phyloP scores from a whole-genome alignment of 192 early-diverging fungal species.

The Umbelopsis isabellina region DNA sequence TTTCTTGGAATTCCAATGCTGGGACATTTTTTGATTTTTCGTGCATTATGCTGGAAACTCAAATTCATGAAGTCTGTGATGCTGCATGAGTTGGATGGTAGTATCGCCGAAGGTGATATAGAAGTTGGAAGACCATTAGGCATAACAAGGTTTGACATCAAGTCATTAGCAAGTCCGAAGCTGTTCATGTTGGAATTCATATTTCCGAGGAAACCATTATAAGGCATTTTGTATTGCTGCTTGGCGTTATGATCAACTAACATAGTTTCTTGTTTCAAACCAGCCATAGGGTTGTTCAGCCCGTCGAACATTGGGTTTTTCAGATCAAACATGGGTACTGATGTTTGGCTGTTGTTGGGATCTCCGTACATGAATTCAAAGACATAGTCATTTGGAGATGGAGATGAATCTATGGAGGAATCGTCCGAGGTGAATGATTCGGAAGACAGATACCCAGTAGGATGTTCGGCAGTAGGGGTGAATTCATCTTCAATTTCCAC shows the following conservation, averaged over 20 bases:
- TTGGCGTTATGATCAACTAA: neutral
- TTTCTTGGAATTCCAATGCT: constrained; percentile 5
- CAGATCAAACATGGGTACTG: constrained; percentile 32
- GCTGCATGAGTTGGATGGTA: neutral
- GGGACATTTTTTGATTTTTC: constrained; percentile 10
- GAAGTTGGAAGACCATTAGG: constrained; percentile 4
- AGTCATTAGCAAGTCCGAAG: constrained; percentile 1
- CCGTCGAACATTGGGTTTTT: constrained; percentile 40
- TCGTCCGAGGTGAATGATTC: constrained; percentile 42
- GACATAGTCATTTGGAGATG: constrained; percentile 41
- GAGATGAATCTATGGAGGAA: constrained; percentile 37
- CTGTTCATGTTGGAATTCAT: neutral
- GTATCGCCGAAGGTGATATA: constrained; percentile 5
- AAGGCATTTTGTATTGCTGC: constrained; percentile 14
- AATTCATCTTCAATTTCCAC: constrained; percentile 49
- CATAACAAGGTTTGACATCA: constrained; percentile 14
- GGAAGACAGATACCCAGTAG: constrained; percentile 28
- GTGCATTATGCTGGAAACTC: constrained; percentile 11
- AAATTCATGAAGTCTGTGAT: constrained; percentile 13
- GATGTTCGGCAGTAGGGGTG: constrained; percentile 19
- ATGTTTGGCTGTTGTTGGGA: constrained; percentile 12
- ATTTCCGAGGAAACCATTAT: neutral
- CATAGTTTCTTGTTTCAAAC: neutral
- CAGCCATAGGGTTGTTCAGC: constrained; percentile 18
- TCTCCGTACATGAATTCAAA: constrained; percentile 45